Evolutionary conservation across 2,329 filamentous ascomycete genomes (phyloP), one percentile per base, ranked within the genome.

Genomic region (Podosphaera leucotricha): DNA sequence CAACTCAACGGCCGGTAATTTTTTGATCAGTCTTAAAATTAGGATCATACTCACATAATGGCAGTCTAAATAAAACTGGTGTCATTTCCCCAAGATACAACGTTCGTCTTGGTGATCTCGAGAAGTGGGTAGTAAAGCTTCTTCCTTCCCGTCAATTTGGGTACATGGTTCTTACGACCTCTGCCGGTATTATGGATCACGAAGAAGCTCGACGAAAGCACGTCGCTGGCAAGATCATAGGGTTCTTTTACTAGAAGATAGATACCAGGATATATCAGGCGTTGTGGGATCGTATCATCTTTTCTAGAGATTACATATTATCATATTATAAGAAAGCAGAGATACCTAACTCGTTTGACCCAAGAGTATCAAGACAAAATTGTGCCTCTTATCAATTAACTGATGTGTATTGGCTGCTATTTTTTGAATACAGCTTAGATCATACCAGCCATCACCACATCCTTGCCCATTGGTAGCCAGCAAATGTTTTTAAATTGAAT

Each of bases 91-190:
- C 90, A 65, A 83, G 90, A 66, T 98, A 93, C 83, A 95, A 95
- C 77, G 82, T 98, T 67, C 85, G 87, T 66, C 85, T 98, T 62
- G 70, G 74, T 61, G 90, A 98, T 60, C 76, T 98, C 63, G 90
- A 98, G 83, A 94, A 95, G 76, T 98, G 90, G 90, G 85, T 95
- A 60, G 84, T 92, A 71, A 92, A 92, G 78, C 81, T 98, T 63
- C 77, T 98, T 54, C 90, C 90, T 56, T 86, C 90, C 56, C 90
- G 90, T 94, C 90, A 98, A 71, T 98, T 98, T 75, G 90, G 90
- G 62, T 94, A 85, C 72, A 84, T 98, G 62, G 85, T 98, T 68
- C 80, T 98, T 61, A 98, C 90, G 66, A 98, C 90, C 68, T 94
- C 86, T 49, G 85, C 90, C 53, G 90, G 90, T 66, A 98, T 98